Conservation (phyloP, 2,329 filamentous ascomycete species). For the Thyridium curvatum region DNA sequence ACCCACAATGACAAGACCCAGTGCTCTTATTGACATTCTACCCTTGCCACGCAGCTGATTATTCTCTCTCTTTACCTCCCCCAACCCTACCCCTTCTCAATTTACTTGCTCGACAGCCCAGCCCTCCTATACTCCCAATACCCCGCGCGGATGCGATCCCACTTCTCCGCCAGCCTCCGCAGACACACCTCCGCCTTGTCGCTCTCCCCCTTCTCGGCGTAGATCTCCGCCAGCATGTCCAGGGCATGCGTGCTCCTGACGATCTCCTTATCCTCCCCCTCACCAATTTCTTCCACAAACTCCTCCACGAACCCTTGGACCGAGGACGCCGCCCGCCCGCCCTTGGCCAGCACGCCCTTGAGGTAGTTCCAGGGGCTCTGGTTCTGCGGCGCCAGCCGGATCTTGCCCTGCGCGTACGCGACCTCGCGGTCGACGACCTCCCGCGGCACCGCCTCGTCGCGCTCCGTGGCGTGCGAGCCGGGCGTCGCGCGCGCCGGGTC, state of each 20-base stretch:
- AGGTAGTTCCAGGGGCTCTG: conserved; percentile 93
- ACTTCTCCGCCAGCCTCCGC: conserved; percentile 70
- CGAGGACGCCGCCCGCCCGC: conserved; percentile 41
- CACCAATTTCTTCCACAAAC: conserved; percentile 47
- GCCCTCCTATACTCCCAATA: conserved; percentile 81
- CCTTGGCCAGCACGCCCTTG: conserved; percentile 65
- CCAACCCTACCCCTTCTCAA: too few species aligned
- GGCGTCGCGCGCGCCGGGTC: conserved; percentile 44
- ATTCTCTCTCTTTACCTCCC: too few species aligned
- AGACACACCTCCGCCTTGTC: conserved; percentile 64
- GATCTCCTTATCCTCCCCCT: conserved; percentile 36
- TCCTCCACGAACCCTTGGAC: conserved; percentile 42
- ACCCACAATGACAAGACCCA: too few species aligned
- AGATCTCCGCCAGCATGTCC: conserved; percentile 67
- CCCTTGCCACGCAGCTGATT: too few species aligned
- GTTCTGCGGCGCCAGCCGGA: conserved; percentile 81
- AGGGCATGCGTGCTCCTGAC: conserved; percentile 61
- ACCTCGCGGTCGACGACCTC: conserved; percentile 69
- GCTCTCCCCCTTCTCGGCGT: conserved; percentile 47
- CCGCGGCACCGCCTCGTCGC: conserved; percentile 51
- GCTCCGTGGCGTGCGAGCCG: conserved; percentile 40
- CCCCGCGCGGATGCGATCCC: conserved; percentile 83
- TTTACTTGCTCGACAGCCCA: conserved; percentile 22
- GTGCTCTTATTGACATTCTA: too few species aligned
- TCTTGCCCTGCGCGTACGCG: conserved; percentile 65